A percentile compares a stretch with the other conserved stretches of the same genome.
phyloP scores from a whole-genome alignment of 306 rosid genomes.

The Adenanthera pavonina region DNA sequence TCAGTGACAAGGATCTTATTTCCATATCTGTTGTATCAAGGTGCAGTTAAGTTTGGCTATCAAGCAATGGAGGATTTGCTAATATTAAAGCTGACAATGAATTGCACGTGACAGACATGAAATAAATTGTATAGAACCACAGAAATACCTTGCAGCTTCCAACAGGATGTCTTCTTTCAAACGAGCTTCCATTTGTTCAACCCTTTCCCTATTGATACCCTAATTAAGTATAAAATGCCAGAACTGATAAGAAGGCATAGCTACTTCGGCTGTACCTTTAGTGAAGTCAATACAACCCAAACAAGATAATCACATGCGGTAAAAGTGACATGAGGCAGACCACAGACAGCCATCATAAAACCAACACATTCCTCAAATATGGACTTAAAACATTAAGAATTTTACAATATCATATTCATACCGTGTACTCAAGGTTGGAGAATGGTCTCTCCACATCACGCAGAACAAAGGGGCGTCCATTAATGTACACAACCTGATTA shows the following conservation, averaged over 20 bases:
- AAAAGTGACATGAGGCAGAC: neutral
- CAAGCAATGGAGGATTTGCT: constrained; percentile 30
- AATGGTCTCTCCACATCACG: constrained; percentile 94
- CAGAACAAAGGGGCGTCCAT: constrained; percentile 89
- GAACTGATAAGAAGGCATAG: constrained; percentile 14
- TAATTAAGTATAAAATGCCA: constrained; percentile 44
- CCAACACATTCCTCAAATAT: constrained; percentile 2
- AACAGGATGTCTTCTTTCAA: constrained; percentile 76
- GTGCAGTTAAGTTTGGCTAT: constrained; percentile 40
- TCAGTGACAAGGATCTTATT: constrained; percentile 94
- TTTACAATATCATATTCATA: constrained; percentile 52
- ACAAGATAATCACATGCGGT: constrained; percentile 27
- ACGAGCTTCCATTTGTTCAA: constrained; percentile 92
- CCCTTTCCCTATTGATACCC: constrained; percentile 88
- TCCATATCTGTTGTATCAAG: constrained; percentile 71
- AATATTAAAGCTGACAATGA: constrained; percentile 11
- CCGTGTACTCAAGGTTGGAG: constrained; percentile 91
- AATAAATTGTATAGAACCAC: constrained; percentile 23
- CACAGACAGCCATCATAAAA: neutral
- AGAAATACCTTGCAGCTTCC: constrained; percentile 83
- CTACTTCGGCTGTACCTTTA: constrained; percentile 14
- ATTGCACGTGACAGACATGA: neutral
- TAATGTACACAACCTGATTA: constrained; percentile 83
- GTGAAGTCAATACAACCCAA: constrained; percentile 28
- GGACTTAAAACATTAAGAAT: neutral